Conservation (phyloP, 441 rosid genomes). For the Euphorbia schlechtendalii region DNA sequence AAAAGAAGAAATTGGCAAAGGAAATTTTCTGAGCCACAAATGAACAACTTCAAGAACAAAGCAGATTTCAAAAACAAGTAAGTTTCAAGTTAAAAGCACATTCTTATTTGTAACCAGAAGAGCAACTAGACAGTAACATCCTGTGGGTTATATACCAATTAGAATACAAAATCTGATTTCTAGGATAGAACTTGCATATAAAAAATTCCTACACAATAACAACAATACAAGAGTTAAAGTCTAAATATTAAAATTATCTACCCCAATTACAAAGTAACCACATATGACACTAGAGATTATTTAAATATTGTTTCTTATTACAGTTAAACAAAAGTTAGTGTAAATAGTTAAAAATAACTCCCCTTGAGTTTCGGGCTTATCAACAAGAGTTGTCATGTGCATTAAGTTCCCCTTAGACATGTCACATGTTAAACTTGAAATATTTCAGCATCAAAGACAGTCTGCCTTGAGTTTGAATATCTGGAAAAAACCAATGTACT, state of each 20-base stretch:
- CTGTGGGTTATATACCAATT: slow-evolving; percentile 29
- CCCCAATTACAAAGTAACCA: neutral
- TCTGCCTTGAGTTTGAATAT: too few relatives aligned
- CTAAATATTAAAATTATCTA: neutral
- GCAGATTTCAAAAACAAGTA: too few relatives aligned
- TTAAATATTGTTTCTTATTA: slow-evolving; percentile 1
- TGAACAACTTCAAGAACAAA: too few relatives aligned
- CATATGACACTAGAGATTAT: neutral
- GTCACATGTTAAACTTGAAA: too few relatives aligned
- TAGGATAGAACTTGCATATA: too few relatives aligned
- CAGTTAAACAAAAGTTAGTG: neutral
- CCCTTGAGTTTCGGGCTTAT: neutral
- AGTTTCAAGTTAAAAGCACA: slow-evolving; percentile 11
- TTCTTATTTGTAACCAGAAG: slow-evolving; percentile 65
- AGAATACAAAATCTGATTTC: neutral
- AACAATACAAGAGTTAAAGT: neutral
- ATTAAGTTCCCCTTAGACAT: too few relatives aligned
- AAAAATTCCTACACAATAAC: neutral
- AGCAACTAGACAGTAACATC: slow-evolving; percentile 92
- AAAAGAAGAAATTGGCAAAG: too few relatives aligned
- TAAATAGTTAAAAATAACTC: neutral
- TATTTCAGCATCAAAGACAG: too few relatives aligned
- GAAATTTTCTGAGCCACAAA: too few relatives aligned
- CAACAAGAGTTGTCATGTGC: neutral
- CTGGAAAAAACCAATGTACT: too few relatives aligned